Conservation (phyloP, 2,329 filamentous ascomycete genomes). For the Penicillium verrucosum region DNA sequence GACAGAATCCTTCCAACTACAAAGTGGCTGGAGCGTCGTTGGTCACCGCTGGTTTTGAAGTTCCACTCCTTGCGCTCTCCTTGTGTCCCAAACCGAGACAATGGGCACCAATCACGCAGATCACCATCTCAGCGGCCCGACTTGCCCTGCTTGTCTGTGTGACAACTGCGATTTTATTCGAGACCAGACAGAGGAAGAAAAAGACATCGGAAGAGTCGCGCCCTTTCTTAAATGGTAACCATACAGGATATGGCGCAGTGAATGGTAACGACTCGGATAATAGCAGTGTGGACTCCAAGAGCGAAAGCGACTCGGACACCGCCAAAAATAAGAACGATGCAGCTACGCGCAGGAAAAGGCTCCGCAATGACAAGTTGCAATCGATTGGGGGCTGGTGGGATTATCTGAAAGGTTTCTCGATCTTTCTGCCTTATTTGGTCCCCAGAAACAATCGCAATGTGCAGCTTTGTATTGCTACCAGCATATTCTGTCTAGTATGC, state of each 20-base stretch:
- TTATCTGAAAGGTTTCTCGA: conserved; percentile 2
- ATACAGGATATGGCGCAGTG: not conserved
- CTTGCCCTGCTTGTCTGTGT: not conserved
- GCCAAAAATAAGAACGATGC: not conserved
- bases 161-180: not conserved
- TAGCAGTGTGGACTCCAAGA: conserved; percentile 3
- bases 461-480: conserved; percentile 3
- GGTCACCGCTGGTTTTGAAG: conserved; percentile 11
- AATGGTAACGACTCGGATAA: conserved; percentile 1
- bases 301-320: conserved; percentile 4
- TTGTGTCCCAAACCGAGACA: conserved; percentile 1
- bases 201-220: conserved; percentile 1
- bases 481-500: not conserved
- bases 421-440: conserved; percentile 10
- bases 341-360: conserved; percentile 1
- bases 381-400: conserved; percentile 4
- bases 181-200: conserved; percentile 1
- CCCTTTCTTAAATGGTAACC: conserved; percentile 4
- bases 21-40: conserved; percentile 3
- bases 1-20: not conserved
- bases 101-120: conserved; percentile 8
- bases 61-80: conserved; percentile 10
- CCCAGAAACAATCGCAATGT: conserved; percentile 3
- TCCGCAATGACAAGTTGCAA: conserved; percentile 4
- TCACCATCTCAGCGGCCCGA: not conserved